phyloP scores from a whole-genome alignment of 805 yeast species.

The Wickerhamiella azymoides region DNA sequence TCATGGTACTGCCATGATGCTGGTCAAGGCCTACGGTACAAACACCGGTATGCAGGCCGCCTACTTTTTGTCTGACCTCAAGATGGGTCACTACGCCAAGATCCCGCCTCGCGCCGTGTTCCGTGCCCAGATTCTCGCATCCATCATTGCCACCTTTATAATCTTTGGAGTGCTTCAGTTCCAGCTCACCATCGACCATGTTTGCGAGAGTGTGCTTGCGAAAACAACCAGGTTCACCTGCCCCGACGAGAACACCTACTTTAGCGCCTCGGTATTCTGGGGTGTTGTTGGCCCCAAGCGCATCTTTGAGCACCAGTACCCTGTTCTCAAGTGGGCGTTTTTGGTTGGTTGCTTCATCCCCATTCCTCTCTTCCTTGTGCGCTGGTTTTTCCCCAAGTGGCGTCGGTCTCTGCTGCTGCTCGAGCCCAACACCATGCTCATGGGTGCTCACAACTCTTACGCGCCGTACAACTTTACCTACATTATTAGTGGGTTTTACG shows the following conservation, averaged over 20 bases:
- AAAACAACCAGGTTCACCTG: constrained; percentile 29
- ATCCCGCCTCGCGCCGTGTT: constrained; percentile 32
- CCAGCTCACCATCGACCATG: constrained; percentile 29
- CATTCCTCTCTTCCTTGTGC: constrained; percentile 15
- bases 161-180: constrained; percentile 31
- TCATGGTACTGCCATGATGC: constrained; percentile 47
- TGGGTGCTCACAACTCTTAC: constrained; percentile 8
- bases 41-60: constrained; percentile 55
- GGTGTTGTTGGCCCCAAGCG: constrained; percentile 46
- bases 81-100: constrained; percentile 32
- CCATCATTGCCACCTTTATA: constrained; percentile 31
- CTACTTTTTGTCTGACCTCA: constrained; percentile 41
- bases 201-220: constrained; percentile 34
- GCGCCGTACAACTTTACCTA: constrained; percentile 19
- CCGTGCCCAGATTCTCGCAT: constrained; percentile 28
- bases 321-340: constrained; percentile 50
- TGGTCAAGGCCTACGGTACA: constrained; percentile 44
- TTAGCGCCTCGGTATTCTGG: constrained; percentile 39
- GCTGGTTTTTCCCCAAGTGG: constrained; percentile 16
- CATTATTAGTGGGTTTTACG: constrained; percentile 12
- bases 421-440: constrained; percentile 31
- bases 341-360: constrained; percentile 33
- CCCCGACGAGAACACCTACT: constrained; percentile 29
- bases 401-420: constrained; percentile 26
- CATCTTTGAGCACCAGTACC: constrained; percentile 38